Evolutionary conservation across 73 alveolate species (phyloP), one percentile per base, ranked within the genome.

Genomic region (Stentor roeselii): DNA sequence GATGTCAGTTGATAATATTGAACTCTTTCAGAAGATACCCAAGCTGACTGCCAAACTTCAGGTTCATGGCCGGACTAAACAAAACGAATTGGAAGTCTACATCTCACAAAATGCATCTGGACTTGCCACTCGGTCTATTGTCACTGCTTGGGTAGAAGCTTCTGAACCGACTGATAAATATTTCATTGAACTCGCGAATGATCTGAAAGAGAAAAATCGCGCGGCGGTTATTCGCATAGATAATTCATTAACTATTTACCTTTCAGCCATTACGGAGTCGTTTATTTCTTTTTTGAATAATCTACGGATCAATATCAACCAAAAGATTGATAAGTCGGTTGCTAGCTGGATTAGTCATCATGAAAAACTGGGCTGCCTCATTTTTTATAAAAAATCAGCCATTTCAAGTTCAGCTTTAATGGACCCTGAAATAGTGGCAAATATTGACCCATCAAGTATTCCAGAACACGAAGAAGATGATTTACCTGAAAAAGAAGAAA

Each of bases 171-270:
- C 37, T 67, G 80, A 67, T 27, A 67, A 67, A 34, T 21, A 67
- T 11, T 67, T 67, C 37, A 32, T n/a, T 27, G 80, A 67, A 67
- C 37, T 67, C n/a, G 80, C 34, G 0, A 0, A 32, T 1, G 80
- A 67, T 34, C 34, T 67, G 34, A 67, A 21, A 67, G 80, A 67
- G 11, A 67, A 67, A 67, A 32, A 40, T 21, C 37, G 80, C 14
- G 80, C 80, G 14, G 80, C 80, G n/a, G 80, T 67, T 0, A 67
- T 67, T 11, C n/a, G 80, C n/a, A 67, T 67, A 21, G 80, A 67
- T 32, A 67, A 32, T 32, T n/a, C 80, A 21, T 67, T 67, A 67
- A 67, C 80, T 1, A 67, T 67, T 21, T 67, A 67, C 37, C 80
- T 67, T 27, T 67, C 80, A 67, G n/a, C 80, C 21, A 21, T 67